phyloP scores from a whole-genome alignment of 768 basidiomycete genomes.

The Tricholoma furcatifolium region DNA sequence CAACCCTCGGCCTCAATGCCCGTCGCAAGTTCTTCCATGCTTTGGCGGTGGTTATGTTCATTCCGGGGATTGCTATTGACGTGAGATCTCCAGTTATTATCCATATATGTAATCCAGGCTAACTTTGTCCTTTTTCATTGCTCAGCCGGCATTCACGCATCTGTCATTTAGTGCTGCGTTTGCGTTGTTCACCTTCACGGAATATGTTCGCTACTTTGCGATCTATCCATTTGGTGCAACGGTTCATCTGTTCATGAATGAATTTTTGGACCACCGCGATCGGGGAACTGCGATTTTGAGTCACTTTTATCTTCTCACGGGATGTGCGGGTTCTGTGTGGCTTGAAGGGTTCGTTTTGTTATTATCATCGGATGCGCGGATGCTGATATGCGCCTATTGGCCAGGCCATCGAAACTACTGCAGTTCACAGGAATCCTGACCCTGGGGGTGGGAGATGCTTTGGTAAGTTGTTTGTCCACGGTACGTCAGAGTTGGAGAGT shows the following conservation, averaged over 20 bases:
- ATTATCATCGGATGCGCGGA: conserved; percentile 3
- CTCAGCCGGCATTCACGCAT: conserved; percentile 94
- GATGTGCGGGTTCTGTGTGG: conserved; percentile 94
- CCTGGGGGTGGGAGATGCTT: conserved; percentile 90
- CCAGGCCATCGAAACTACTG: conserved; percentile 42
- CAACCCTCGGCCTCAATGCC: conserved; percentile 86
- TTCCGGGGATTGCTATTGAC: conserved; percentile 91
- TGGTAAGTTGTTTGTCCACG: conserved; percentile 49
- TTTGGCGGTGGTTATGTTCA: conserved; percentile 93
- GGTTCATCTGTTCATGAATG: conserved; percentile 95
- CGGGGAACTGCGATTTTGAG: conserved; percentile 94
- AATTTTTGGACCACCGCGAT: conserved; percentile 95
- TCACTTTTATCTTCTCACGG: conserved; percentile 95
- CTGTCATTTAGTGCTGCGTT: conserved; percentile 94
- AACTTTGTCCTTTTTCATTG: conserved; percentile 4
- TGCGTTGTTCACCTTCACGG: conserved; percentile 91
- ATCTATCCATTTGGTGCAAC: conserved; percentile 93
- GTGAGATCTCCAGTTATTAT: conserved; percentile 47
- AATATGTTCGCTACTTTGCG: conserved; percentile 98
- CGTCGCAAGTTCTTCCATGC: conserved; percentile 97
- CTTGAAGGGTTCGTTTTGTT: conserved; percentile 75
- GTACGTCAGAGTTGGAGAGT: background rate
- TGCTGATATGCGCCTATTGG: background rate
- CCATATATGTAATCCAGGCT: conserved; percentile 13
- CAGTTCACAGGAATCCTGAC: conserved; percentile 86